Conservation (phyloP, 208 protist species). For the Trypanosoma cruzi region DNA sequence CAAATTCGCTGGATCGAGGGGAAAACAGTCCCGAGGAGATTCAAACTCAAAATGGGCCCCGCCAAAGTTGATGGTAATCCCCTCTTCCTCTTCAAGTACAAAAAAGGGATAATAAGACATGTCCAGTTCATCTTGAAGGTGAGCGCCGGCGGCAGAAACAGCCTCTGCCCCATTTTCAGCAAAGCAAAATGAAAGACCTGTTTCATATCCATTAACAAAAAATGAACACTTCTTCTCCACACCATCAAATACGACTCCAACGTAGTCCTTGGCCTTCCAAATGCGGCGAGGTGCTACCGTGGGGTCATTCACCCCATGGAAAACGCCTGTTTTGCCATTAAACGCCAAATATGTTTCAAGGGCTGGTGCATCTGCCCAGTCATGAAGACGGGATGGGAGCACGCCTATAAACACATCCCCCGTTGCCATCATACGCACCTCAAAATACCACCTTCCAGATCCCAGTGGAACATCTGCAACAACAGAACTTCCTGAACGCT, state of each 20-base stretch:
- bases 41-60: slow-evolving; percentile 87
- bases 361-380: slow-evolving; percentile 15
- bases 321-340: slow-evolving; percentile 71
- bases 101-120: slow-evolving; percentile 76
- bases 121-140: slow-evolving; percentile 18
- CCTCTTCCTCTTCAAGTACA: slow-evolving; percentile 61
- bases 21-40: slow-evolving; percentile 64
- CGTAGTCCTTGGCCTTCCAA: slow-evolving; percentile 74
- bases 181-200: slow-evolving; percentile 48
- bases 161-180: slow-evolving; percentile 20
- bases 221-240: slow-evolving; percentile 56
- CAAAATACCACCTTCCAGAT: slow-evolving; percentile 88
- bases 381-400: slow-evolving; percentile 34
- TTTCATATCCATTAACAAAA: slow-evolving; percentile 69
- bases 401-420: slow-evolving; percentile 83
- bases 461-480: slow-evolving; percentile 64
- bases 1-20: slow-evolving; percentile 80
- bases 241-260: slow-evolving; percentile 84
- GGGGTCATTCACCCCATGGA: slow-evolving; percentile 32
- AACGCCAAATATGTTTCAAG: slow-evolving; percentile 48
- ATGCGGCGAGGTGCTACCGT: slow-evolving; percentile 24
- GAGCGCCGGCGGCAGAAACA: background rate
- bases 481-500: slow-evolving; percentile 46
- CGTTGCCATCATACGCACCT: slow-evolving; percentile 63
- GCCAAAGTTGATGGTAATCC: slow-evolving; percentile 86